Evolutionary conservation across 2,329 filamentous ascomycete species (phyloP), one percentile per base, ranked within the genome.

Genomic region (Fusarium piperis): DNA sequence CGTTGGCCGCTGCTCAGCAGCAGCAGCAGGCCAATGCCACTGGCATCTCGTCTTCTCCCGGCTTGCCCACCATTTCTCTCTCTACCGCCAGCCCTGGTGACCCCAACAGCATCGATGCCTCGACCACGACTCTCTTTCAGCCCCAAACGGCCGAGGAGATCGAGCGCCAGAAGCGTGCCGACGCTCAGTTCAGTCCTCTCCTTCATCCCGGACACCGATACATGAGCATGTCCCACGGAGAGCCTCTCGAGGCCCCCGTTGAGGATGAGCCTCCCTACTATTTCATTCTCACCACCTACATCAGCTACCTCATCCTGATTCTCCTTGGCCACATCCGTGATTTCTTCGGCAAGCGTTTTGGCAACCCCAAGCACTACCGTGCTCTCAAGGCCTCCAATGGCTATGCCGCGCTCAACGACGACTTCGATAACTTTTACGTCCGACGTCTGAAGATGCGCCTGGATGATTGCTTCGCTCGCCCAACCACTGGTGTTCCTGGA

Each of bases 381-480:
- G 92, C 96, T 76, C 86, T 98, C 77, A 93, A 93, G 79, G 88
- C 92, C 38, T 89, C 90, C 73, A 94, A 97, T 79, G 96, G 96
- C 70, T 98, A 97, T 79, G 96, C 95, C 12, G 94, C 96, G 3
- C 87, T 99, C 72, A 98, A 98, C 82, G 97, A 94, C 77, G 96
- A 99, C 82, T 99, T 99, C 79, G 96, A 99, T 85, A 98, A 95
- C 82, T 99, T 99, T 82, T 99, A 99, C 83, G 94, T 95, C 64
- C 90, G 96, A 64, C 89, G 96, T 68, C 83, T 99, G 79, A 98
- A 99, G 87, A 89, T 94, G 85, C 91, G 96, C 71, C 94, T 99
- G 79, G 97, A 98, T 76, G 96, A 99, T 82, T 97, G 94, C 85
- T 99, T 99, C 81, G 93, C 95, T 74, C 90, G 96, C 56, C 94